Base-by-base conservation (phyloP, 345 rosid genomes). In the Lepidium sativum region DNA sequence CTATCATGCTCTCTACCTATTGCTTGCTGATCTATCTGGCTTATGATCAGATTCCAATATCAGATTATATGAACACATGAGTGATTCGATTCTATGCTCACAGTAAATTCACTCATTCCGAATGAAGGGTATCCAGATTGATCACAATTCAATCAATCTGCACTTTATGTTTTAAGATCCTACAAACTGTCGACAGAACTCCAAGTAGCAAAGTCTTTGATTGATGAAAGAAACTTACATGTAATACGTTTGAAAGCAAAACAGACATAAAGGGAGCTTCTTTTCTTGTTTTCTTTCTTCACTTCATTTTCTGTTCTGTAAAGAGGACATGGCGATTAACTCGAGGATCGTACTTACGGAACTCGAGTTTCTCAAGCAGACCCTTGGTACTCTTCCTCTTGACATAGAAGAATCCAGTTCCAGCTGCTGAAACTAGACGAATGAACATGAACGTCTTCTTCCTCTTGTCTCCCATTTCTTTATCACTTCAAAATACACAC, bases 331-430 rank as follows among this genome's bases (percentile, higher is more conserved):
- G 99, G 27, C 92, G 95, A 65, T 89, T 87, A 13, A 92, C 98
- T 11, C 96, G 80, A 32, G 97, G 97, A 70, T 90, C 99, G 47
- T 83, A 94, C 49, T 94, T 94, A 27, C 97, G 86, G 65, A 90
- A 94, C 80, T 90, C 96, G 9, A 94, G 96, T 75, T 92, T 90
- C 81, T 92, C 97, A 10, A 75, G 63, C 25, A 86, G 75, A 43
- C 83, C 85, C 66, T 87, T 85, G 3, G 85, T 75, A 70, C 96
- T 94, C 84, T 90, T 94, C 84, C 80, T 83, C 87, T 87, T 86
- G 53, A 88, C 99, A 54, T 90, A 90, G 82, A 94, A 94, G 83
- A 94, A 94, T 20, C 97, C 97, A 51, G 92, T 90, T 47, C 99
- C 97, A 40, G 99, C 99, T 32, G 97, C 89, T 0, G 98, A 92